Conservation (phyloP, 352 stramenopile genomes). For the Globisporangium cystogenes region DNA sequence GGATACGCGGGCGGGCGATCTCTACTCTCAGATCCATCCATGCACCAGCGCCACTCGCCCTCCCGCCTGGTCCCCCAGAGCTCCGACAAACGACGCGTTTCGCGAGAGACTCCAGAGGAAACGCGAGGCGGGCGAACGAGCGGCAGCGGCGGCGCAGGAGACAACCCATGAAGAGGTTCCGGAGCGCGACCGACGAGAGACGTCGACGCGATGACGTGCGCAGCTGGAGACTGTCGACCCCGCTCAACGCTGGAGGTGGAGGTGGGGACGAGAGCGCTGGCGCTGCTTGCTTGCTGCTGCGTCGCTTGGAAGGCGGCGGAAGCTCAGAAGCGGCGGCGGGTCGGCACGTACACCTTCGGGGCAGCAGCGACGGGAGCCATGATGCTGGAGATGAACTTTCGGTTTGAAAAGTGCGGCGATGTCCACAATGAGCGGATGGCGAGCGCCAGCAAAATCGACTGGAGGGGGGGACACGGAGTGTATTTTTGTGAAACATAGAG, state of each 20-base stretch:
- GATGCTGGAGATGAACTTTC: conserved; percentile 67
- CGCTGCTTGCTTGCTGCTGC: background rate
- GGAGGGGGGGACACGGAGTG: too few species aligned
- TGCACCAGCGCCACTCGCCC: conserved; percentile 18
- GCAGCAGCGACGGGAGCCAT: conserved; percentile 62
- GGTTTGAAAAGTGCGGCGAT: conserved; percentile 81
- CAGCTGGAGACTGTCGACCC: background rate
- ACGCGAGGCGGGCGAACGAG: background rate
- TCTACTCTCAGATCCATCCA: conserved; percentile 87
- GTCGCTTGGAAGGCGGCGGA: too few species aligned
- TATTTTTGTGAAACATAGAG: too few species aligned
- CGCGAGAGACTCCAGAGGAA: background rate
- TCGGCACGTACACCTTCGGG: conserved; percentile 73
- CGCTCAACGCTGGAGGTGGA: too few species aligned
- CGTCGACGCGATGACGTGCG: background rate
- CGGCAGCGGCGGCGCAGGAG: conserved; percentile 24
- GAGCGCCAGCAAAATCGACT: background rate
- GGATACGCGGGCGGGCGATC: conserved; percentile 10
- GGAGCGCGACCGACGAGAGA: conserved; percentile 6
- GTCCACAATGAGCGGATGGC: background rate
- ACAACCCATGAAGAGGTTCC: conserved; percentile 35
- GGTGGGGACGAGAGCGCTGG: too few species aligned
- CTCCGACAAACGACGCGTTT: too few species aligned
- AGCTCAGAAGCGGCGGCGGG: too few species aligned
- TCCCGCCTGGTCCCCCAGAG: background rate